phyloP scores from a whole-genome alignment of 495 filamentous ascomycete species.

The Penicillium manginii region DNA sequence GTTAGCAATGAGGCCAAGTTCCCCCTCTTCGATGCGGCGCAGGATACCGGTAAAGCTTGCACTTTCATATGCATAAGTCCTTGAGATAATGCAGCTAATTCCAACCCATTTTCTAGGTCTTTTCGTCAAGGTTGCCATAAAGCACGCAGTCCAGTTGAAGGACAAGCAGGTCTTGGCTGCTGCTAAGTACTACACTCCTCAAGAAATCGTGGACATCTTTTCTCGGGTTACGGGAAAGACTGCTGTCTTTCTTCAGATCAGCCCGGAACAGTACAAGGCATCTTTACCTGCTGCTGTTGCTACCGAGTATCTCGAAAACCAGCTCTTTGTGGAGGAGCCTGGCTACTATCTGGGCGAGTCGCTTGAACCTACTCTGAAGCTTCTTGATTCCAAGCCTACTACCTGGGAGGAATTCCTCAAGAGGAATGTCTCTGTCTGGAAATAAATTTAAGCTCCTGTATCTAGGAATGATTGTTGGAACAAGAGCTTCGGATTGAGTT shows the following conservation, averaged over 20 bases:
- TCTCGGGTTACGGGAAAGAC: constrained; percentile 51
- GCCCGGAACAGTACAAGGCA: constrained; percentile 49
- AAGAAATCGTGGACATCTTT: constrained; percentile 52
- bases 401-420: constrained; percentile 23
- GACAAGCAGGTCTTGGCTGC: constrained; percentile 43
- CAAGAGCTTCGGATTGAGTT: no score
- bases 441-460: neutral
- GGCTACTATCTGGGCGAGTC: constrained; percentile 55
- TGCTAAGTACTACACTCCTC: constrained; percentile 50
- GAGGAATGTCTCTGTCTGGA: constrained; percentile 17
- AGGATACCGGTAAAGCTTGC: constrained; percentile 52
- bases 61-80: neutral
- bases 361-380: constrained; percentile 22
- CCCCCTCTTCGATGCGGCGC: constrained; percentile 55
- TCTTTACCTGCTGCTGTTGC: constrained; percentile 42
- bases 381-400: constrained; percentile 18
- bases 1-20: constrained; percentile 37
- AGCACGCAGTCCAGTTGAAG: constrained; percentile 24
- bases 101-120: constrained; percentile 8
- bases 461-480: neutral
- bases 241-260: constrained; percentile 46
- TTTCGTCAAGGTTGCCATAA: constrained; percentile 55
- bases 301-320: constrained; percentile 57
- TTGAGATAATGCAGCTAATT: neutral
- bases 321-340: constrained; percentile 50